Conservation (phyloP, 257 asterid genomes). For the Nicotiana tabacum region DNA sequence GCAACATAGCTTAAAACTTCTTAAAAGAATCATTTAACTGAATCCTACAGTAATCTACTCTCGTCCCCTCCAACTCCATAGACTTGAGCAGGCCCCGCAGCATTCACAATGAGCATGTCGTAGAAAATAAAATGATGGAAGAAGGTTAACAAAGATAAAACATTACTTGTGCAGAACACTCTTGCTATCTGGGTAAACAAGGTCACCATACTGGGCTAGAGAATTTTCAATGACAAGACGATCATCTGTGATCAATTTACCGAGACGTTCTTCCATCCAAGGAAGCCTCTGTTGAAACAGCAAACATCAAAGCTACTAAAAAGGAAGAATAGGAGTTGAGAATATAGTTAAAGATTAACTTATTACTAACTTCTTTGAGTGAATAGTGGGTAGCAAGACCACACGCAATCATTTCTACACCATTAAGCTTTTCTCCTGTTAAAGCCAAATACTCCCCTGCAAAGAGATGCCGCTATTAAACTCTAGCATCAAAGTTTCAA, state of each 20-base stretch:
- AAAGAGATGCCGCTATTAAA: constrained; percentile 12
- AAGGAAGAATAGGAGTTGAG: neutral
- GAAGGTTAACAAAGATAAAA: constrained; percentile 9
- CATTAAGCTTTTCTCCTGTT: constrained; percentile 84
- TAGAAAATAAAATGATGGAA: neutral
- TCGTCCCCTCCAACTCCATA: neutral
- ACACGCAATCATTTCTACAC: constrained; percentile 88
- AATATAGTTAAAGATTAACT: constrained; percentile 18
- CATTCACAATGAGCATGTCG: neutral
- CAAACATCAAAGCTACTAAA: neutral
- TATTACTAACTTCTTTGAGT: constrained; percentile 50
- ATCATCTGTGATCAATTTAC: constrained; percentile 80
- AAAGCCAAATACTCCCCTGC: constrained; percentile 96
- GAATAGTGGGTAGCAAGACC: constrained; percentile 95
- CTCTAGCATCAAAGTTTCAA: neutral
- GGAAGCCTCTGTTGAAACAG: constrained; percentile 69
- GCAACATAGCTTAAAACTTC: neutral
- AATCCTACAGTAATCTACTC: neutral
- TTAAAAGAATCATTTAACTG: neutral
- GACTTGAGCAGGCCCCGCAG: neutral
- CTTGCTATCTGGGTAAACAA: constrained; percentile 69
- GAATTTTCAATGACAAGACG: constrained; percentile 77
- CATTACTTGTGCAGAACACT: constrained; percentile 71
- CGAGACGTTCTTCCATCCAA: constrained; percentile 88
- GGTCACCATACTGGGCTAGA: constrained; percentile 81